A percentile compares a stretch with the other conserved stretches of the same genome.
phyloP scores from a whole-genome alignment of 345 rosid species.

The Tarenaya hassleriana region DNA sequence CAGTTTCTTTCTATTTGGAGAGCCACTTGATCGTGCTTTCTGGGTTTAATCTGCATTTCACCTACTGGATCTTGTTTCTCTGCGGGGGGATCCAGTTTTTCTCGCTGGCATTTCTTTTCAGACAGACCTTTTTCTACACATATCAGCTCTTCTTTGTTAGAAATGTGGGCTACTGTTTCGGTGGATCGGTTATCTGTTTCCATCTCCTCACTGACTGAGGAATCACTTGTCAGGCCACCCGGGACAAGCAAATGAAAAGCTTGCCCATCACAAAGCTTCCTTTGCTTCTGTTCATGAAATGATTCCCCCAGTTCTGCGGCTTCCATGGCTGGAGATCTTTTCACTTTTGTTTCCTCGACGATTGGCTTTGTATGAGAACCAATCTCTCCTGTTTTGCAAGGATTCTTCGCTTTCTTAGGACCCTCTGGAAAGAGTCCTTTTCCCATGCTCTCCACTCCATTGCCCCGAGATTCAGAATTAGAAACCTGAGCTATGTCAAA shows the following conservation, averaged over 20 bases:
- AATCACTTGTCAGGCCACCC: background rate
- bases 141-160: too few species aligned
- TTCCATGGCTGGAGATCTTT: conserved; percentile 19
- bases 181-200: too few species aligned
- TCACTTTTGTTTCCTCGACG: conserved; percentile 4
- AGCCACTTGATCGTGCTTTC: too few species aligned
- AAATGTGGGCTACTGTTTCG: too few species aligned
- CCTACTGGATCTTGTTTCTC: too few species aligned
- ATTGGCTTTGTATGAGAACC: conserved; percentile 3
- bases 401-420: background rate
- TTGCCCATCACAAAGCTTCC: background rate
- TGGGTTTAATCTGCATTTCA: too few species aligned
- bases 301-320: conserved; percentile 19
- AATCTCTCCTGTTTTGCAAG: conserved; percentile 4
- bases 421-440: conserved; percentile 7
- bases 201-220: too few species aligned
- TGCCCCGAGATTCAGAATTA: conserved; percentile 7
- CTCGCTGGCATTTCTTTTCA: too few species aligned
- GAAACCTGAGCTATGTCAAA: conserved; percentile 13
- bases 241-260: background rate
- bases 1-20: too few species aligned
- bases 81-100: too few species aligned
- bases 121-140: too few species aligned
- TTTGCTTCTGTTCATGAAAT: conserved; percentile 6
- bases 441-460: conserved; percentile 1